These are phyloP conservation scores for Pyricularia pennisetigena DNA, from an alignment of 2,329 filamentous ascomycete genomes.

Conservation along the genomic window DNA sequence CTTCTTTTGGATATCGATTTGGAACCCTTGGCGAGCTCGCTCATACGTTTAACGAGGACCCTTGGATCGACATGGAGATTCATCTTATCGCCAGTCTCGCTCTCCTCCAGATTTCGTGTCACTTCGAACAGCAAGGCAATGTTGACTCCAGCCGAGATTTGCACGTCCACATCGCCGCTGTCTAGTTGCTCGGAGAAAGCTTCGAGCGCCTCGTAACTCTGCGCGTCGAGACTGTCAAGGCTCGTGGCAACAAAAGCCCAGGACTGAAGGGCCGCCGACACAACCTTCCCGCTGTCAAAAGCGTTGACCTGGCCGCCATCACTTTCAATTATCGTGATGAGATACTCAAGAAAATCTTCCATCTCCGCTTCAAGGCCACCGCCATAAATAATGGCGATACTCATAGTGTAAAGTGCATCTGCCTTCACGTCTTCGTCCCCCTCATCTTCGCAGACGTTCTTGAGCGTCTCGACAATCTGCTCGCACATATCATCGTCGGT, in stretches of 20 bases:
- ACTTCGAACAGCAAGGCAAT: slow-evolving; percentile 80
- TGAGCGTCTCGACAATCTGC: slow-evolving; percentile 45
- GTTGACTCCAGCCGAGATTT: slow-evolving; percentile 68
- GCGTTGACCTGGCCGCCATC: slow-evolving; percentile 68
- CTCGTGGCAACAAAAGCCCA: slow-evolving; percentile 77
- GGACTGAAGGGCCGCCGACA: slow-evolving; percentile 63
- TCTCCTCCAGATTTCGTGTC: slow-evolving; percentile 35
- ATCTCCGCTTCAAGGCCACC: slow-evolving; percentile 61
- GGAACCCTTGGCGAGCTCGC: slow-evolving; percentile 34
- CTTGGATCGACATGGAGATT: slow-evolving; percentile 41
- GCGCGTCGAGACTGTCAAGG: slow-evolving; percentile 60
- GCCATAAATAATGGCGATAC: slow-evolving; percentile 64
- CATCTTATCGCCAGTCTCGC: slow-evolving; percentile 35
- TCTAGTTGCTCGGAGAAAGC: slow-evolving; percentile 80
- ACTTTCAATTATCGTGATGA: slow-evolving; percentile 69
- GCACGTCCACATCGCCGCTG: slow-evolving; percentile 60
- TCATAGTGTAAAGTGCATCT: slow-evolving; percentile 63
- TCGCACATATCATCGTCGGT: slow-evolving; percentile 59
- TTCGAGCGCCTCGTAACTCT: slow-evolving; percentile 64
- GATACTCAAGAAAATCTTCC: slow-evolving; percentile 62
- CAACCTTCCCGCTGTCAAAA: slow-evolving; percentile 58
- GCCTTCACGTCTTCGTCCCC: slow-evolving; percentile 55
- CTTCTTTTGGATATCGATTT: slow-evolving; percentile 40
- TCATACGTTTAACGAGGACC: slow-evolving; percentile 35
- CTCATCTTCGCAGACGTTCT: slow-evolving; percentile 55